A percentile compares a stretch with the other conserved stretches of the same genome.
phyloP scores from a whole-genome alignment of 2,329 filamentous ascomycete genomes.

The Cladosporium sp. region DNA sequence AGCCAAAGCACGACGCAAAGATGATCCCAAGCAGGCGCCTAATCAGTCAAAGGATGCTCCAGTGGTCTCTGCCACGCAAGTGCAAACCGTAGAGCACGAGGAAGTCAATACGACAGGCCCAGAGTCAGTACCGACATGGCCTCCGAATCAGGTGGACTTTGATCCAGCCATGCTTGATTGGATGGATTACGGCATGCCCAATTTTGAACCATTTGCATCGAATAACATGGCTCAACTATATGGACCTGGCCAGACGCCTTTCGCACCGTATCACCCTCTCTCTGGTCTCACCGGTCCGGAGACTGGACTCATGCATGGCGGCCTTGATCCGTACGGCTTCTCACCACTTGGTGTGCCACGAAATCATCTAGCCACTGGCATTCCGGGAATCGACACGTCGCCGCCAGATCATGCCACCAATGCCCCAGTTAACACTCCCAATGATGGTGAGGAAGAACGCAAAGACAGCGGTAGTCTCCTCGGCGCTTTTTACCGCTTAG shows the following conservation, averaged over 20 bases:
- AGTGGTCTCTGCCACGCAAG: neutral
- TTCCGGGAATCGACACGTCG: neutral
- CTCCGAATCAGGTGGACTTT: conserved; percentile 3
- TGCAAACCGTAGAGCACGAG: neutral
- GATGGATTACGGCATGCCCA: conserved; percentile 6
- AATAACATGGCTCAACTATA: conserved; percentile 11
- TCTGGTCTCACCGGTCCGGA: neutral
- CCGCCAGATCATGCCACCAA: neutral
- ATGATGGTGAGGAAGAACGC: neutral
- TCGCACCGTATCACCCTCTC: neutral
- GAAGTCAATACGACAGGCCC: neutral
- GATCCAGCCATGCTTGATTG: conserved; percentile 15
- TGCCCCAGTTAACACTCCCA: neutral
- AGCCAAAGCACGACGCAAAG: conserved; percentile 9
- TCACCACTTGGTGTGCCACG: conserved; percentile 5
- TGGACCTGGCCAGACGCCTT: neutral
- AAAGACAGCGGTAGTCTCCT: conserved; percentile 20
- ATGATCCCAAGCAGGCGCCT: conserved; percentile 9
- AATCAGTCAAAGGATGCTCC: conserved; percentile 6
- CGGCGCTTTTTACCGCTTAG: conserved; percentile 28
- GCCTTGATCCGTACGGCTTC: conserved; percentile 2
- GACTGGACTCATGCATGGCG: neutral
- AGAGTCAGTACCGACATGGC: neutral
- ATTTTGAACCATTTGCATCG: neutral
- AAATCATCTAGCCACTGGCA: neutral